Evolutionary conservation across 2,329 filamentous ascomycete genomes (phyloP), one percentile per base, ranked within the genome.

Genomic region (Chaetomiaceae sp.): DNA sequence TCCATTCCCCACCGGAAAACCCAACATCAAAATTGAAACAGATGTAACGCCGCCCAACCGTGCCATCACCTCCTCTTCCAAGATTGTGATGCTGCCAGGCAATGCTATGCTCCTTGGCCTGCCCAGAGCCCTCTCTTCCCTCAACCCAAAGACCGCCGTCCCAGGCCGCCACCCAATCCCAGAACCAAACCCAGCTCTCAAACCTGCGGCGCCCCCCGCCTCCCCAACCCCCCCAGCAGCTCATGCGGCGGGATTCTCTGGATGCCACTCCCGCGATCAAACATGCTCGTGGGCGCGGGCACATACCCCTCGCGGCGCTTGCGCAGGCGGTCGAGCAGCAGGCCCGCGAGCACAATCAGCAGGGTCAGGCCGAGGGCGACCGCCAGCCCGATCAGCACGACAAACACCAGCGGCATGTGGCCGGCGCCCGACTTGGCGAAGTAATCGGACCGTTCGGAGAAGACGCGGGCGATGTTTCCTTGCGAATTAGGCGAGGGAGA

Each of bases 391-490:
- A 94, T 91, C 11, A 94, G 77, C 32, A 94, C 84, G 45, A 94
- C 76, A 52, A 88, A 86, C 38, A 85, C 88, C 36, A 87, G 69
- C 10, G 84, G 81, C 57, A 93, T 73, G 56, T 81, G 74, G 40
- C 71, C 69, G 51, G 67, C 75, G 22, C 53, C 66, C n/a, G n/a
- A n/a, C 48, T 74, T 69, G 20, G 70, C 75, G 68, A 95, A 93
- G 61, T 87, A 86, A 61, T 86, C 81, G 52, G 83, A 72, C 39
- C 87, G 84, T 68, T 94, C 82, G 10, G 90, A 85, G 64, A 98
- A 95, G 51, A 97, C 75, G 55, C 79, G 81, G 27, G 85, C 82
- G 59, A 98, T 78, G 58, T 81, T 90, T 39, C 90, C 88, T n/a
- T n/a, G n/a, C 10, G 79, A 71, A 11, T 74, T 72, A 48, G 81